These are phyloP conservation scores for Fusarium poae DNA, from an alignment of 2,329 filamentous ascomycete genomes.

Conservation along the genomic window DNA sequence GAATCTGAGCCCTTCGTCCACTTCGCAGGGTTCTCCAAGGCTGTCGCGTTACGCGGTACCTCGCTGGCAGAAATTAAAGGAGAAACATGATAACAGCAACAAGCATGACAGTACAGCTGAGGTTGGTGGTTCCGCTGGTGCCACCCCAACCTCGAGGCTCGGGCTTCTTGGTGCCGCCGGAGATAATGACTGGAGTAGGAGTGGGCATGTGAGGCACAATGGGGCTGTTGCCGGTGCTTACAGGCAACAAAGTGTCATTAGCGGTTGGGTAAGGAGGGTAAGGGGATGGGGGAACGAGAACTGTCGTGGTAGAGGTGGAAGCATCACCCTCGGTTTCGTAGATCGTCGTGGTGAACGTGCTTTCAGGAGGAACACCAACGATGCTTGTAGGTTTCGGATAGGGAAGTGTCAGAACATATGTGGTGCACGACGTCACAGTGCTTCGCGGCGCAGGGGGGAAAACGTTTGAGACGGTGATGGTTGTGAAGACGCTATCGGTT, in stretches of 20 bases:
- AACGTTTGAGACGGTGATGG: conserved; percentile 50
- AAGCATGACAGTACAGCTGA: conserved; percentile 56
- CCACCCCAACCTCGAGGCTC: conserved; percentile 50
- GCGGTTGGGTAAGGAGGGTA: conserved; percentile 49
- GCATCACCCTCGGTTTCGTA: conserved; percentile 51
- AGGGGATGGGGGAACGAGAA: conserved; percentile 47
- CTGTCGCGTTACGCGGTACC: background rate
- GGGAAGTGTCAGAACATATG: conserved; percentile 39
- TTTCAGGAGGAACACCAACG: conserved; percentile 39
- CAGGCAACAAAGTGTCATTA: conserved; percentile 49
- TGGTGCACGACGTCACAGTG: conserved; percentile 48
- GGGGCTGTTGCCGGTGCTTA: conserved; percentile 47
- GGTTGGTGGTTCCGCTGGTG: conserved; percentile 50
- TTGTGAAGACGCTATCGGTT: conserved; percentile 39
- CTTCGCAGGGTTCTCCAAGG: background rate
- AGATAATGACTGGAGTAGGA: conserved; percentile 51
- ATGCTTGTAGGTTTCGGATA: background rate
- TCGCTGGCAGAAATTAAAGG: conserved; percentile 45
- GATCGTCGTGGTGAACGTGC: conserved; percentile 51
- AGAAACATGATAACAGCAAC: conserved; percentile 53
- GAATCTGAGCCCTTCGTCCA: conserved; percentile 5
- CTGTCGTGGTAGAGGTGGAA: conserved; percentile 51
- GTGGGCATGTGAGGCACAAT: conserved; percentile 40
- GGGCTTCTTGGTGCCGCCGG: conserved; percentile 52
- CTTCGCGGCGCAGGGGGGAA: conserved; percentile 41